phyloP scores from a whole-genome alignment of 805 yeast genomes.

The Candida sanyiensis region DNA sequence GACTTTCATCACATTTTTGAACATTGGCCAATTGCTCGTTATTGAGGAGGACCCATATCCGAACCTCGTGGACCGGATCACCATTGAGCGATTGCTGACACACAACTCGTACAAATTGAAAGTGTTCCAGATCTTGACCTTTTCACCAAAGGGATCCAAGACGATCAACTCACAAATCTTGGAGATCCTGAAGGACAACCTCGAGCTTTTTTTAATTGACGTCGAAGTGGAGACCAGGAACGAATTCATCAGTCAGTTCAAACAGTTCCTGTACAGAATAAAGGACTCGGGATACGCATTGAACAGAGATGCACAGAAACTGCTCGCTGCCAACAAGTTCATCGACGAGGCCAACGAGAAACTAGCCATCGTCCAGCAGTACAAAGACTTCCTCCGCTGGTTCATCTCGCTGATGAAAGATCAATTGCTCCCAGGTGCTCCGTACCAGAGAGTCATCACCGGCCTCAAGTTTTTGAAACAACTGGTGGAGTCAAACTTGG shows the following conservation, averaged over 20 bases:
- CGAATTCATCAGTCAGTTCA: conserved; percentile 54
- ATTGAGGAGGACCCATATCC: conserved; percentile 48
- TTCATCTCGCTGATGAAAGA: conserved; percentile 32
- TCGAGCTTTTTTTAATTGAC: conserved; percentile 56
- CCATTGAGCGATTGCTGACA: conserved; percentile 37
- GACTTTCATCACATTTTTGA: conserved; percentile 48
- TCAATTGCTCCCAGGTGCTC: conserved; percentile 49
- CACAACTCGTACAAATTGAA: conserved; percentile 42
- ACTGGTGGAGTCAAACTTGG: conserved; percentile 52
- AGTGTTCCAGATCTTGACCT: conserved; percentile 55
- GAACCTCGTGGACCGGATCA: conserved; percentile 29
- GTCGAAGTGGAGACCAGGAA: conserved; percentile 63
- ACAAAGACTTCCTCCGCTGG: conserved; percentile 36
- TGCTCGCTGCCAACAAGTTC: conserved; percentile 32
- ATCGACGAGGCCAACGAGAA: conserved; percentile 33
- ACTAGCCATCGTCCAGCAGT: conserved; percentile 26
- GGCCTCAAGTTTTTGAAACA: conserved; percentile 42
- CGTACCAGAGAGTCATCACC: conserved; percentile 47
- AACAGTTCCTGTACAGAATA: conserved; percentile 57
- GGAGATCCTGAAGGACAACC: conserved; percentile 35
- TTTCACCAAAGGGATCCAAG: conserved; percentile 55
- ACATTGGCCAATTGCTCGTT: conserved; percentile 57
- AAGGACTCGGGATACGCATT: conserved; percentile 63
- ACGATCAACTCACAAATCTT: conserved; percentile 45
- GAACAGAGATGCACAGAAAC: conserved; percentile 44